Percentiles rank a stretch among this genome's conserved stretches.
These are phyloP conservation scores for Tetratostichococcus sp. DNA, from an alignment of 139 green algal species.

Conservation along the genomic window DNA sequence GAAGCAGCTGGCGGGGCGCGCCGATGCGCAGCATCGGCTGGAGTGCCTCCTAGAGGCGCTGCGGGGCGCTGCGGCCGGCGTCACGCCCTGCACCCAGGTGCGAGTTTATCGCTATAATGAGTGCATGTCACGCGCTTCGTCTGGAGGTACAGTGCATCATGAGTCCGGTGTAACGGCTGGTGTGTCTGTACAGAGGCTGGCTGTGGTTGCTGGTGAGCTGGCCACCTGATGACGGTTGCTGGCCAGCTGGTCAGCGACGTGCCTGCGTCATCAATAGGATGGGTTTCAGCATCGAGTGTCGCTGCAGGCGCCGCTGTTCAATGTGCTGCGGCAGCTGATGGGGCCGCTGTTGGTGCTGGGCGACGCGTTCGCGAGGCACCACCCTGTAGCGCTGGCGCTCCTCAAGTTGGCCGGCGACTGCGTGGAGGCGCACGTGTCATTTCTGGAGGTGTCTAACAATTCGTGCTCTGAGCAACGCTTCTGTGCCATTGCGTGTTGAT, in stretches of 20 bases:
- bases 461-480: no score
- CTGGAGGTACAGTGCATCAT: no score
- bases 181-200: no score
- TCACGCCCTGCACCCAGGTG: slow-evolving; percentile 22
- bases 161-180: no score
- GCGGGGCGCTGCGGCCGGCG: slow-evolving; percentile 50
- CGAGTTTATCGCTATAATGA: no score
- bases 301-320: slow-evolving; percentile 40
- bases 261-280: no score
- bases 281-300: no score
- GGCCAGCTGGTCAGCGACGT: no score
- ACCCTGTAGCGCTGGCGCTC: slow-evolving; percentile 50
- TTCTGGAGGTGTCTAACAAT: slow-evolving; percentile 35
- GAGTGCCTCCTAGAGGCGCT: slow-evolving; percentile 60
- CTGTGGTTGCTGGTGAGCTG: no score
- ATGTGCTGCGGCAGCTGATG: slow-evolving; percentile 11
- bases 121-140: no score
- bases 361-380: slow-evolving; percentile 30
- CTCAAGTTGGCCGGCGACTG: slow-evolving; percentile 74
- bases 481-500: not conserved
- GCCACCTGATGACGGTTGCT: no score
- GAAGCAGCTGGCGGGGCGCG: slow-evolving; percentile 3
- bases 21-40: slow-evolving; percentile 29
- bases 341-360: slow-evolving; percentile 37
- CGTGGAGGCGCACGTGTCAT: slow-evolving; percentile 65